These are phyloP conservation scores for Diutina mesorugosa DNA, from an alignment of 1,139 yeast species.

Conservation along the genomic window DNA sequence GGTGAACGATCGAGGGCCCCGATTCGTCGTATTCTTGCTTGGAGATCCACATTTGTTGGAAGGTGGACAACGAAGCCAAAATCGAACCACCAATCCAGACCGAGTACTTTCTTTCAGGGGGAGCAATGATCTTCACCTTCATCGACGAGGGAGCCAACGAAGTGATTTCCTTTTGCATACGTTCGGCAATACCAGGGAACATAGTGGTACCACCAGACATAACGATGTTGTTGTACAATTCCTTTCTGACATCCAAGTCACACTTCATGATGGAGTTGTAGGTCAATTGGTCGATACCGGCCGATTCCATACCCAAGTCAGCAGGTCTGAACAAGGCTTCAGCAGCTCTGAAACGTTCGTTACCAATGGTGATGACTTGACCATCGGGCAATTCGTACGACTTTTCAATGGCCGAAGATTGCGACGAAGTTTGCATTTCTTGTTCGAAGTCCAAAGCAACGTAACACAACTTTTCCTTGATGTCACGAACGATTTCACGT, in stretches of 20 bases:
- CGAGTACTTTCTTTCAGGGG: constrained; percentile 99
- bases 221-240: constrained; percentile 97
- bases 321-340: constrained; percentile 99
- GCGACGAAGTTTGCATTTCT: constrained; percentile 98
- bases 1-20: constrained; percentile 99
- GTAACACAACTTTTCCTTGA: constrained; percentile 97
- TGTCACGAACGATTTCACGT: constrained; percentile 99
- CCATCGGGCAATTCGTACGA: constrained; percentile 99
- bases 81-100: constrained; percentile 99
- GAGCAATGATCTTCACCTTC: constrained; percentile 99
- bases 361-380: constrained; percentile 98
- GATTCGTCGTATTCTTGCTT: constrained; percentile 99
- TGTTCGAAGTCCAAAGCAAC: constrained; percentile 94
- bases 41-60: constrained; percentile 99
- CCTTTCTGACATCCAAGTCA: constrained; percentile 98
- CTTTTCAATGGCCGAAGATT: constrained; percentile 96
- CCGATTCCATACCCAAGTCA: constrained; percentile 93
- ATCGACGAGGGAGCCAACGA: constrained; percentile 99
- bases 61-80: constrained; percentile 95
- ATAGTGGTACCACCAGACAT: constrained; percentile 99
- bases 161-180: constrained; percentile 99
- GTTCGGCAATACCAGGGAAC: constrained; percentile 99
- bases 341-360: constrained; percentile 99
- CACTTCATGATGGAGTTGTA: constrained; percentile 99
- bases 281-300: constrained; percentile 99